Conservation (phyloP, 139 green algal genomes). For the Coelastrella sp. region DNA sequence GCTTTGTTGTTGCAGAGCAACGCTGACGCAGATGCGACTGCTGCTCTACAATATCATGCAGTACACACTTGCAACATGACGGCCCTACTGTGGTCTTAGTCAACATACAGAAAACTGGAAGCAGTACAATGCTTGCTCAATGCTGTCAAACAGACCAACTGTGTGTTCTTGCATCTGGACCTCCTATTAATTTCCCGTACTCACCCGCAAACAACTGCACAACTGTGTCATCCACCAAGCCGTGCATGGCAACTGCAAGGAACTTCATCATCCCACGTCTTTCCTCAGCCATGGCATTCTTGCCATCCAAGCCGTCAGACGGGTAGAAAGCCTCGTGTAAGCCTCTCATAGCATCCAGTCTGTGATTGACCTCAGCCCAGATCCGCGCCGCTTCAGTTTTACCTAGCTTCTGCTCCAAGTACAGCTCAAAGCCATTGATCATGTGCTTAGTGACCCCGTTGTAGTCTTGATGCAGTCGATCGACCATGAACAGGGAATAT, state of each 20-base stretch:
- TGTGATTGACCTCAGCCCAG: not conserved
- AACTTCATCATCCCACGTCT: not conserved
- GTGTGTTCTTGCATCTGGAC: not conserved
- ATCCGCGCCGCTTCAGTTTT: not conserved
- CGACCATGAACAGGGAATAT: too few species aligned
- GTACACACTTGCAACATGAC: too few species aligned
- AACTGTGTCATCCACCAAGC: not conserved
- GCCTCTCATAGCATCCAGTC: not conserved
- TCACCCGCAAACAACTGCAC: not conserved
- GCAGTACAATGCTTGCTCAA: too few species aligned
- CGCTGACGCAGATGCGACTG: too few species aligned
- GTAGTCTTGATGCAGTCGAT: slow-evolving; percentile 20
- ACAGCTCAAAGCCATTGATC: not conserved
- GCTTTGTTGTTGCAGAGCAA: too few species aligned
- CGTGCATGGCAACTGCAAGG: slow-evolving; percentile 12
- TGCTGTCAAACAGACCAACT: too few species aligned
- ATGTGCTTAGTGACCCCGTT: slow-evolving; percentile 1
- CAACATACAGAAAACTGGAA: too few species aligned
- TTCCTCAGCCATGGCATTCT: not conserved
- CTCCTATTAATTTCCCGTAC: not conserved
- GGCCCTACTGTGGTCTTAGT: too few species aligned
- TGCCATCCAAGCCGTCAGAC: not conserved
- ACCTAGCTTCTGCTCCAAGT: not conserved
- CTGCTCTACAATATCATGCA: too few species aligned
- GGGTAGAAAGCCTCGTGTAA: slow-evolving; percentile 11